Conservation (phyloP, 2,329 filamentous ascomycete species). For the Botrytis cinerea region DNA sequence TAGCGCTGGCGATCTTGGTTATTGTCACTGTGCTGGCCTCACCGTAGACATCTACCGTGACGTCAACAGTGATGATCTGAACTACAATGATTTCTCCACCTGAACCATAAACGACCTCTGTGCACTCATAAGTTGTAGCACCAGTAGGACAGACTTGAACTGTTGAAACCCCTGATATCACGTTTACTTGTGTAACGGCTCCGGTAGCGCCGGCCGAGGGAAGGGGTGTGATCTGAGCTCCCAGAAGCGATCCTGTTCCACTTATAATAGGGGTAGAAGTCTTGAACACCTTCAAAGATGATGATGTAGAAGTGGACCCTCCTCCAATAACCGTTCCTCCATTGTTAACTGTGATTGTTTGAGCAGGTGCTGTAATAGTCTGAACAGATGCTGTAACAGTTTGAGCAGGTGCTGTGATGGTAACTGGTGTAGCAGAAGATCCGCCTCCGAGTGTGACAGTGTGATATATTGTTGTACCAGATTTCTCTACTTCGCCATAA, state of each 20-base stretch:
- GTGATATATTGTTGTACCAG: slow-evolving; percentile 7
- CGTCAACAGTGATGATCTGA: slow-evolving; percentile 23
- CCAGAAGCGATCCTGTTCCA: slow-evolving; percentile 13
- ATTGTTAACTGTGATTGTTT: slow-evolving; percentile 11
- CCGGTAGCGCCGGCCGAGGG: background rate
- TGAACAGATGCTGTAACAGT: background rate
- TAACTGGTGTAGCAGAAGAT: slow-evolving; percentile 3
- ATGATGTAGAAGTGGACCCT: background rate
- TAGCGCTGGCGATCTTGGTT: slow-evolving; percentile 17
- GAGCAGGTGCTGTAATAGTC: background rate
- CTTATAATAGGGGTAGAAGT: slow-evolving; percentile 16
- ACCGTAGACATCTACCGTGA: slow-evolving; percentile 18
- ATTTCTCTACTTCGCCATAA: background rate
- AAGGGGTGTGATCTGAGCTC: slow-evolving; percentile 7
- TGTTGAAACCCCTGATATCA: slow-evolving; percentile 21
- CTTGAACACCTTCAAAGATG: slow-evolving; percentile 15
- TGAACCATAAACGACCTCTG: slow-evolving; percentile 18
- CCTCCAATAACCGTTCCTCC: background rate
- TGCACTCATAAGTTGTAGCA: slow-evolving; percentile 19
- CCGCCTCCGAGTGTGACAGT: slow-evolving; percentile 2
- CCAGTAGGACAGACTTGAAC: slow-evolving; percentile 24
- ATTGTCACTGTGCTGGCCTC: slow-evolving; percentile 18
- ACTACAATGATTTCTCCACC: slow-evolving; percentile 17
- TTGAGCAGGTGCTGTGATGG: slow-evolving; percentile 10
- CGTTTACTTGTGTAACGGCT: slow-evolving; percentile 22